phyloP scores from a whole-genome alignment of 2,329 filamentous ascomycete genomes.

The Zalaria obscura region DNA sequence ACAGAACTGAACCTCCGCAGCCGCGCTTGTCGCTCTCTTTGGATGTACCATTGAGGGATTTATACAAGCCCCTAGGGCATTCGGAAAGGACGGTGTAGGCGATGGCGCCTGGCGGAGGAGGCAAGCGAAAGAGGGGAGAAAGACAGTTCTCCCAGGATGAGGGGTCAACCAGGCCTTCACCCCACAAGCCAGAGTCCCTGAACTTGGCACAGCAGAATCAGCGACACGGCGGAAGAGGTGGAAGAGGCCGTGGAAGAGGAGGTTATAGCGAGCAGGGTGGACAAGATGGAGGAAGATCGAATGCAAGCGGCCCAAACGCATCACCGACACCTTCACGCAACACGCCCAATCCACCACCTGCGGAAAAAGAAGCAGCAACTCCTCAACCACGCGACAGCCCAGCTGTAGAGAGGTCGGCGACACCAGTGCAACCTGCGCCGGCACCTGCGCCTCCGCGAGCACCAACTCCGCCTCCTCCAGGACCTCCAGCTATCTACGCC shows the following conservation, averaged over 20 bases:
- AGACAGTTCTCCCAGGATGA: constrained; percentile 30
- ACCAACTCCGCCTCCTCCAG: constrained; percentile 6
- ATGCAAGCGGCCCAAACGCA: not conserved
- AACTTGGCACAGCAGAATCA: constrained; percentile 39
- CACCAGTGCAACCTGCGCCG: constrained; percentile 4
- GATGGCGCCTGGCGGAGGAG: constrained; percentile 35
- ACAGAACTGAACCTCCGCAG: no score
- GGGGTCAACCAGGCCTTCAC: constrained; percentile 28
- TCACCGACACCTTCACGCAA: constrained; percentile 5
- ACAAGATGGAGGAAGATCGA: not conserved
- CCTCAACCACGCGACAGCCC: not conserved
- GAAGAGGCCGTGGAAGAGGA: constrained; percentile 7
- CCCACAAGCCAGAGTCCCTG: constrained; percentile 35
- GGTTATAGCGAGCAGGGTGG: constrained; percentile 7
- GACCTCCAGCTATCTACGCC: constrained; percentile 35
- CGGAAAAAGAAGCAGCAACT: constrained; percentile 3
- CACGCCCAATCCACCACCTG: not conserved
- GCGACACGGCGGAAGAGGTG: constrained; percentile 12
- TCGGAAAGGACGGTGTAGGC: constrained; percentile 12
- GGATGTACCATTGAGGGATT: no score
- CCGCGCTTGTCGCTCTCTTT: no score
- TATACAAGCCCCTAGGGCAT: no score
- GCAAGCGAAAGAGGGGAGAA: constrained; percentile 43
- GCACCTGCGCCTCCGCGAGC: constrained; percentile 5
- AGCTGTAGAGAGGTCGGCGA: not conserved